phyloP scores from a whole-genome alignment of 2,329 filamentous ascomycete species.

The Microdochium nivale region DNA sequence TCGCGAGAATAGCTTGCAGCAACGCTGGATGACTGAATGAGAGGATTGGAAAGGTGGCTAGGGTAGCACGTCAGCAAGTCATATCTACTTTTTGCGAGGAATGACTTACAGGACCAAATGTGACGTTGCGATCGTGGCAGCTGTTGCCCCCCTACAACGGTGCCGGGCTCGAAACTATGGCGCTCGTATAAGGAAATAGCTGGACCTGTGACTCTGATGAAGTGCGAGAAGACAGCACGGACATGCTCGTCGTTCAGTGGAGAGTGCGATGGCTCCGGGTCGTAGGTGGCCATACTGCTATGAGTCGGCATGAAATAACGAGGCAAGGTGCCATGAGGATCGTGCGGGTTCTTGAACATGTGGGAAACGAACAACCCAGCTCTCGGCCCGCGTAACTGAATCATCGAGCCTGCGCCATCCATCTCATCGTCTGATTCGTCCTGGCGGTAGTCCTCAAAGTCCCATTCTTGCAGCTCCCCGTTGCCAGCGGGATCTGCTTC shows the following conservation, averaged over 20 bases:
- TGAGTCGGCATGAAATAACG: conserved; percentile 41
- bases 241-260: conserved; percentile 76
- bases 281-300: conserved; percentile 54
- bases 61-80: conserved; percentile 11
- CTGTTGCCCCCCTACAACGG: conserved; percentile 44
- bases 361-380: conserved; percentile 26
- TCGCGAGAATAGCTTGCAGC: conserved; percentile 81
- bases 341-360: conserved; percentile 24
- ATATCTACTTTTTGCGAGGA: not conserved
- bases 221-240: conserved; percentile 81
- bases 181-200: conserved; percentile 83
- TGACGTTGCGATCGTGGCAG: not conserved
- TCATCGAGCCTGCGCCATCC: conserved; percentile 27
- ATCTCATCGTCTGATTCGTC: conserved; percentile 54
- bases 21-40: conserved; percentile 80
- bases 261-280: conserved; percentile 54
- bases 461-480: conserved; percentile 17
- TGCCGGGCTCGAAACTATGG: conserved; percentile 63
- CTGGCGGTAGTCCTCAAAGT: conserved; percentile 46
- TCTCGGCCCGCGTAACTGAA: conserved; percentile 26
- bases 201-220: conserved; percentile 80
- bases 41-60: conserved; percentile 73
- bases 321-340: conserved; percentile 34
- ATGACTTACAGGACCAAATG: conserved; percentile 9
- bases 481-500: not conserved